Evolutionary conservation across 805 yeast genomes (phyloP), one percentile per base, ranked within the genome.

Genomic region (Wickerhamiella azyma): DNA sequence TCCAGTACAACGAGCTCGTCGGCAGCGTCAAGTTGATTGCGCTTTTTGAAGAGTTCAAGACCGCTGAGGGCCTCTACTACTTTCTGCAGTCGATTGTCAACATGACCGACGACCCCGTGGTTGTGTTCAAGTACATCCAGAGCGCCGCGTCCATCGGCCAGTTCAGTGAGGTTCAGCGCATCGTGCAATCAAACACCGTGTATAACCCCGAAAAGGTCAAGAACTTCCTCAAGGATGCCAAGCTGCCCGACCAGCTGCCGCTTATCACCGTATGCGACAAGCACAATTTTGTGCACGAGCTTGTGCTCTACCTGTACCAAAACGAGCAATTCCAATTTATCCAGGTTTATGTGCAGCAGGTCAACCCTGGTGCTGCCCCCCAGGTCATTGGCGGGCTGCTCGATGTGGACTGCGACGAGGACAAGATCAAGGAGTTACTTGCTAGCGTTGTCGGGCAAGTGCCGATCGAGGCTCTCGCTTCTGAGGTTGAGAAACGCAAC

Each of bases 201-300:
- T 92, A 89, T 66, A 89, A 86, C 61, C 94, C 97, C 49, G 98
- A 92, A 64, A 88, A 88, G 67, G 97, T 92, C 50, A 92, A 92
- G 72, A 92, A 92, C 69, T 94, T 84, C 67, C 74, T 92, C 68
- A 92, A 92, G 67, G 98, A 92, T 63, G 85, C 89, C 51, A 78
- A 83, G 59, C 73, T 92, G 53, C 88, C 88, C 51, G 97, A 92
- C 62, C 99, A 92, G 69, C 72, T 92, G 52, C 98, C 99, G 41
- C 75, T 92, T 65, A 88, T 94, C 55, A 83, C 94, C 63, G 96
- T 92, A 41, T 88, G 96, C 67, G 97, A 92, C 69, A 78, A 96
- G 61, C 85, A 72, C 68, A 72, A 79, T 63, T 92, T 78, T 63
- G 85, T 88, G 46, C 97, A 92, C 64, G 99, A 92, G 65, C 75